These are phyloP conservation scores for Solanum pennellii DNA, from an alignment of 257 asterid species.

Conservation along the genomic window DNA sequence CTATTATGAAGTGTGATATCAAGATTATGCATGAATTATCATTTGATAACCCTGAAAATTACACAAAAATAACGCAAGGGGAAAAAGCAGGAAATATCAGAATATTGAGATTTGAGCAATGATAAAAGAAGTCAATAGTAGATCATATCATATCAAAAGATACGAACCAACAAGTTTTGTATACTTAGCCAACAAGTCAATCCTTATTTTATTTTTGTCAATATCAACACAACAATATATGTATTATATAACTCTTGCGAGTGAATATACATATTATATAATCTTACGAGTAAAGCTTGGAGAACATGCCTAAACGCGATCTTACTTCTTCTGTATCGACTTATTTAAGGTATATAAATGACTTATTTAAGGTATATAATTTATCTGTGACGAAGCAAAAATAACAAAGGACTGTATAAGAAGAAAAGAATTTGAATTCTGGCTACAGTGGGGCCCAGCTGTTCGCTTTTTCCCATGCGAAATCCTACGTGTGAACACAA, in stretches of 20 bases:
- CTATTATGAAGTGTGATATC: neutral
- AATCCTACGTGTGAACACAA: neutral
- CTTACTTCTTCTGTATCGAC: neutral
- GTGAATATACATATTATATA: no score
- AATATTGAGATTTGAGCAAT: neutral
- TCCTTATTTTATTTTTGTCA: neutral
- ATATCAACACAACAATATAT: neutral
- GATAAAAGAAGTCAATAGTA: neutral
- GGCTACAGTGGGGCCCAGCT: neutral
- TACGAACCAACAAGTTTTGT: neutral
- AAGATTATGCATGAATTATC: neutral
- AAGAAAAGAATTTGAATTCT: neutral
- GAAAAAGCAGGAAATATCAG: neutral
- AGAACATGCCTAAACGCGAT: no score
- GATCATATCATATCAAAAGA: neutral
- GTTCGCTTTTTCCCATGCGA: neutral
- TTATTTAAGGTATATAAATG: no score
- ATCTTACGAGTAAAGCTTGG: no score
- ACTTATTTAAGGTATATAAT: no score
- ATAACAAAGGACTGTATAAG: neutral
- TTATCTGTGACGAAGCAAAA: neutral
- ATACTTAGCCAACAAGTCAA: neutral
- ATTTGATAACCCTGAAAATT: neutral
- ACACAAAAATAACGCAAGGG: neutral
- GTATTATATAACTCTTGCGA: neutral